phyloP scores from a whole-genome alignment of 2,329 filamentous ascomycete species.

The Pseudogymnoascus sp. region DNA sequence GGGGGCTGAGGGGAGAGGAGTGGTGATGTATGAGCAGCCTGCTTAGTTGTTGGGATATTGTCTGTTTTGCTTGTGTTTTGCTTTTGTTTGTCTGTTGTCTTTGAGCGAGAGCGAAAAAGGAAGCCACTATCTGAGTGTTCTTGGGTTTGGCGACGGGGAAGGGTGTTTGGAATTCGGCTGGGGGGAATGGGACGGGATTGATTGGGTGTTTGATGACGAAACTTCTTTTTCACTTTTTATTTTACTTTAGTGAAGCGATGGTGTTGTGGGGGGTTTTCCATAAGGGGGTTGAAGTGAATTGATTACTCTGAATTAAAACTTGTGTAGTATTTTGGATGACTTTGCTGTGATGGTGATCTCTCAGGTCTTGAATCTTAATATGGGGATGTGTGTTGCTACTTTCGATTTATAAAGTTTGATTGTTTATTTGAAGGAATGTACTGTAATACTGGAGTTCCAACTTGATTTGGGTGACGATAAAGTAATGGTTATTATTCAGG shows the following conservation, averaged over 20 bases:
- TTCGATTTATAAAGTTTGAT: background rate
- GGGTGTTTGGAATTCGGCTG: slow-evolving; percentile 7
- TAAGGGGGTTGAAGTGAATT: background rate
- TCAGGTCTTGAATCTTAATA: background rate
- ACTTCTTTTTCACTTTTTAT: background rate
- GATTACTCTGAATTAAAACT: background rate
- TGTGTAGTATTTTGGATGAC: background rate
- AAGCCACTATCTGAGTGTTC: background rate
- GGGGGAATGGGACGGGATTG: background rate
- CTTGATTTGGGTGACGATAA: background rate
- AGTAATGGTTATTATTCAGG: background rate
- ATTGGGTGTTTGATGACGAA: slow-evolving; percentile 3
- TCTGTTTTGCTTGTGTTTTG: background rate
- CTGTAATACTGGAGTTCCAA: background rate
- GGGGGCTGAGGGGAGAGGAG: background rate
- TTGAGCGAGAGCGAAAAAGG: background rate
- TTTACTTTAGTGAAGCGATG: slow-evolving; percentile 3
- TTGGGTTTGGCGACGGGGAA: background rate
- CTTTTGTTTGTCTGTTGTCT: background rate
- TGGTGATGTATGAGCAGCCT: slow-evolving; percentile 8
- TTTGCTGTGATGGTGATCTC: background rate
- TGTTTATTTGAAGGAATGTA: no score
- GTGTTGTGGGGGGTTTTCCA: background rate
- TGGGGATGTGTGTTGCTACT: background rate
- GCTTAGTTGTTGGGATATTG: background rate